Percentiles rank a stretch among this genome's conserved stretches.
phyloP scores from a whole-genome alignment of 2,329 filamentous ascomycete genomes.

The Neofusicoccum sp. region DNA sequence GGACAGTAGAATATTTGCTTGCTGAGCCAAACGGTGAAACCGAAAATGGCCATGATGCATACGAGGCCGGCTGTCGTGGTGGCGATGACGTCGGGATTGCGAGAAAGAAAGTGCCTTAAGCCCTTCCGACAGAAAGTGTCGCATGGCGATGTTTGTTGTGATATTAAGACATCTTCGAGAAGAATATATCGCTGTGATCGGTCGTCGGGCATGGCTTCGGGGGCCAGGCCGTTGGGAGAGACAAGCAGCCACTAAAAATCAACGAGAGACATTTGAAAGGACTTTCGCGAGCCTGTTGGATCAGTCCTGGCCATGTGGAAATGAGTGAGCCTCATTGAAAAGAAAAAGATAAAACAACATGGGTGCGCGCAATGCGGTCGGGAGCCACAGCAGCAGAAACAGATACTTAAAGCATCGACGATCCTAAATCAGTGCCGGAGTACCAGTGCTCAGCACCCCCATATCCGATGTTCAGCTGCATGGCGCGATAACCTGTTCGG shows the following conservation, averaged over 20 bases:
- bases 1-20: slow-evolving; percentile 19
- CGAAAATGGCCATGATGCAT: not conserved
- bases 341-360: not conserved
- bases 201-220: not conserved
- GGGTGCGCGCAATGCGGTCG: too few relatives aligned
- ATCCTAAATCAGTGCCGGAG: not conserved
- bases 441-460: too few relatives aligned
- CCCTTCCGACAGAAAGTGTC: not conserved
- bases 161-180: not conserved
- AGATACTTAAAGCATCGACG: not conserved
- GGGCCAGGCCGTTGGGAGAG: too few relatives aligned
- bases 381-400: not conserved
- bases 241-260: too few relatives aligned
- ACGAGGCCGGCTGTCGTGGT: not conserved
- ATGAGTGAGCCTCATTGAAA: not conserved
- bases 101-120: not conserved
- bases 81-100: not conserved
- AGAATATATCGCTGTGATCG: not conserved
- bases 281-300: too few relatives aligned
- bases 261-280: too few relatives aligned
- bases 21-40: slow-evolving; percentile 32
- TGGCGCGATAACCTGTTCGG: too few relatives aligned
- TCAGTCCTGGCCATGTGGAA: too few relatives aligned
- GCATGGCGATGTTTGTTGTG: not conserved
- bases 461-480: too few relatives aligned